Base-by-base conservation (phyloP, 2,329 filamentous ascomycete species). In the Cladophialophora chaetospira region DNA sequence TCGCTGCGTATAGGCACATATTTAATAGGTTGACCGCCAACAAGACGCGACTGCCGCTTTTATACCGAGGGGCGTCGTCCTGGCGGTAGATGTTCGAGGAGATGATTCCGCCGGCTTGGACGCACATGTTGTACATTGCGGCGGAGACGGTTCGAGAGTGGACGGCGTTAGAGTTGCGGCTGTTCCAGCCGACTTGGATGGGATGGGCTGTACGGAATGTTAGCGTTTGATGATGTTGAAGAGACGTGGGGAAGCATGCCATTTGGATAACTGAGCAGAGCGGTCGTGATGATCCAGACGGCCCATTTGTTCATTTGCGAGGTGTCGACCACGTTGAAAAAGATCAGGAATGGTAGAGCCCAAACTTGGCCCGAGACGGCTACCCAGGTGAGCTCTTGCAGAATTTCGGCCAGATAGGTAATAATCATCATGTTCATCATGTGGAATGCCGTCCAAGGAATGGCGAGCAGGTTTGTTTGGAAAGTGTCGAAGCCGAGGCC, bases 391-490 rank as follows among this genome's bases (percentile, higher is more conserved):
- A 77, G 72, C 60, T 81, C 75, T 47, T 76, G 74, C n/a, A 76
- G 57, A 26, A 70, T 52, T 57, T 74, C 66, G 3, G 70, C 64
- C 2, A 65, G 42, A 26, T 71, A 72, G 3, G 70, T 70, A 6
- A 73, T 44, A 6, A 84, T 81, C 1, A 87, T 76, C 50, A 87
- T 74, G 35, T 81, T 82, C 51, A 82, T 58, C 55, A 85, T 83
- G 65, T 83, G 82, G 1, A 84, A 69, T 0, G 75, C 75, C 6
- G 79, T 79, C 0, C 80, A 78, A 0, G 82, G 83, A 6, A 87
- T 84, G 1, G 82, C 82, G 17, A 88, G 76, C 57, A 88, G 73
- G 63, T 87, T 88, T 17, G 66, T 45, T 62, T 60, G 55, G 47
- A 56, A 70, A 2, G 66, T 66, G 52, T 53, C 58, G 51, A 69